A percentile compares a stretch with the other conserved stretches of the same genome.
Evolutionary conservation across 441 rosid species (phyloP).

Genomic region (Croton laevigatus): DNA sequence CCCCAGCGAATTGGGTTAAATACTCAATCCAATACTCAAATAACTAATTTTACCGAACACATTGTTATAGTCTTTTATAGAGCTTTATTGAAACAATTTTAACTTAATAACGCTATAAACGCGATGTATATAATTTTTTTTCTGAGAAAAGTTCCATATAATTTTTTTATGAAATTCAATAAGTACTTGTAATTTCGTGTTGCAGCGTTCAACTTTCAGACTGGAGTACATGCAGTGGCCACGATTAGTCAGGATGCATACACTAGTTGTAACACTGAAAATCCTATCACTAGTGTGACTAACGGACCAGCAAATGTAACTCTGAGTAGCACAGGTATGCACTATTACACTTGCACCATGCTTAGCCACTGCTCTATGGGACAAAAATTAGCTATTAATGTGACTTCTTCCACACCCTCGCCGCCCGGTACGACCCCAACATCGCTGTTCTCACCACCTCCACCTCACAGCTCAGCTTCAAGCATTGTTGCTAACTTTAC

Average conservation of each 20-base stretch:
- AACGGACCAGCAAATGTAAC: conserved; percentile 32
- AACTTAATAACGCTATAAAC: too few relatives aligned
- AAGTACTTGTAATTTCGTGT: background rate
- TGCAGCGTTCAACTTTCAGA: conserved; percentile 33
- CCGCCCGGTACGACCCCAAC: conserved; percentile 11
- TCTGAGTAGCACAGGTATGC: conserved; percentile 30
- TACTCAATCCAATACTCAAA: too few relatives aligned
- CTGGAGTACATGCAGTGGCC: conserved; percentile 42
- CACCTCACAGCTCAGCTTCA: conserved; percentile 14
- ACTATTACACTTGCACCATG: conserved; percentile 32
- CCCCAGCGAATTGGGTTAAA: too few relatives aligned
- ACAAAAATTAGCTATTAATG: conserved; percentile 43
- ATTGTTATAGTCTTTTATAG: too few relatives aligned
- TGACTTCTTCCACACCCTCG: conserved; percentile 22
- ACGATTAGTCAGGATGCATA: conserved; percentile 26
- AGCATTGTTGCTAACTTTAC: background rate
- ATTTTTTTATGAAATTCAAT: too few relatives aligned
- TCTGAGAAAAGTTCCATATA: too few relatives aligned
- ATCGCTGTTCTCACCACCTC: conserved; percentile 10
- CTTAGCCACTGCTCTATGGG: conserved; percentile 30
- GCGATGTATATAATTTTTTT: too few relatives aligned
- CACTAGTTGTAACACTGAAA: conserved; percentile 27
- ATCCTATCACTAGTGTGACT: background rate
- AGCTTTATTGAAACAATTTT: too few relatives aligned
- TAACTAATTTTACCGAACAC: too few relatives aligned